Base-by-base conservation (phyloP, 331 rosid species). In the Phaseolus coccineus region DNA sequence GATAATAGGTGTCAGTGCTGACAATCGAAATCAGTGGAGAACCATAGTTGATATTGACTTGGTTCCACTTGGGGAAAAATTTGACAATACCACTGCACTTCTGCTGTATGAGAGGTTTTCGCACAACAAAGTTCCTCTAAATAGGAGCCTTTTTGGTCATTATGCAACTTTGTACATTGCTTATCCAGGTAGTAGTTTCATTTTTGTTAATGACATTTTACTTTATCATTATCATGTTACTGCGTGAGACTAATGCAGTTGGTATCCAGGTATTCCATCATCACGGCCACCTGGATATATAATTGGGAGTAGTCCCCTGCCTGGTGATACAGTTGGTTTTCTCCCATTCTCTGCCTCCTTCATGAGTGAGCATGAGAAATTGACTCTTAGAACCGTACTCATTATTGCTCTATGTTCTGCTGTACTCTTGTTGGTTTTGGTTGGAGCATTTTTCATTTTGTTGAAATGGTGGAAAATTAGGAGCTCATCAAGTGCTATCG, bases 1-100 rank as follows among this genome's bases (percentile, higher is more conserved):
- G 91, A 93, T 96, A 87, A 89, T 91, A 94, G 99, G 99, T 79
- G 98, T 91, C 25, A 95, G 50, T 81, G 93, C 99, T 65, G 98
- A 93, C 73, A 80, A 75, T 83, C 89, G 89, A 85, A 90, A 96
- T 77, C 96, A 87, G 84, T 97, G 87, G 80, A 90, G 74, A 82
- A 89, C 97, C 31, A 51, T 88, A 47, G 96, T 96, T 85, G 96
- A 96, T 74, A 86, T 93, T 61, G 81, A 93, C 90, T 83, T 96
- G 81, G 98, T 96, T 76, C 99, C 99, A 8, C 82, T 96, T 13
- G 98, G 93, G 61, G 99, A 93, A 82, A 91, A 87, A 74, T 96
- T 96, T 83, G 98, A 93, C 87, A 84, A 88, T 84, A 88, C 91
- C 64, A 96, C 98, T 74, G 97, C 93, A 31, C 81, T 84, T 74